Conservation (phyloP, 1,284 basidiomycete species). For the Thecaphora frezii region DNA sequence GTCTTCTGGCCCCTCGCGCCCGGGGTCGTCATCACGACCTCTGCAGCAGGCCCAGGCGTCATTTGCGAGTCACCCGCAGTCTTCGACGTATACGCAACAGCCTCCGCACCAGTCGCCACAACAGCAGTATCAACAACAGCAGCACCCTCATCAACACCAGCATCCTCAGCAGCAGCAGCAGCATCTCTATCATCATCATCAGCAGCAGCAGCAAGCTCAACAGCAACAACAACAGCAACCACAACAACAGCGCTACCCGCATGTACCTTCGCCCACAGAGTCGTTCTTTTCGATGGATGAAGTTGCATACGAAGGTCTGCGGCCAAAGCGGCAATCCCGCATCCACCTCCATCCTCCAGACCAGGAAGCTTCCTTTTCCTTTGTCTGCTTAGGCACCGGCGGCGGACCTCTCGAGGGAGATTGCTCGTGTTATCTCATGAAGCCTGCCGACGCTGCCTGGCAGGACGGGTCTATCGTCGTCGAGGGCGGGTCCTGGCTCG, state of each 20-base stretch:
- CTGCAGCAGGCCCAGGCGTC: no score
- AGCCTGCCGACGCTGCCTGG: slow-evolving; percentile 55
- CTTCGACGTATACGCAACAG: no score
- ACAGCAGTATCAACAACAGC: no score
- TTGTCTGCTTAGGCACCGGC: slow-evolving; percentile 60
- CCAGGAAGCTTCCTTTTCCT: slow-evolving; percentile 41
- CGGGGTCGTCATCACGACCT: slow-evolving; percentile 3
- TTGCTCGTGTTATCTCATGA: slow-evolving; percentile 60
- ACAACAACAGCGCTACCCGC: no score
- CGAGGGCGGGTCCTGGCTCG: slow-evolving; percentile 58
- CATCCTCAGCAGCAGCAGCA: neutral
- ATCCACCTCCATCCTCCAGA: slow-evolving; percentile 27
- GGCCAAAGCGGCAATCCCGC: slow-evolving; percentile 13
- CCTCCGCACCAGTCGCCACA: neutral
- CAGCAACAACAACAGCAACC: neutral
- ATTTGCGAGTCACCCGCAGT: no score
- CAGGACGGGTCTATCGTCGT: slow-evolving; percentile 55
- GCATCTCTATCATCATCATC: neutral
- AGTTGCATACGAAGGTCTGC: slow-evolving; percentile 1
- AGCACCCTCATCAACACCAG: neutral
- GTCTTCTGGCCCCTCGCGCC: no score
- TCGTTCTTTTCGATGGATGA: slow-evolving; percentile 33
- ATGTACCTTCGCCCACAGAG: slow-evolving; percentile 1
- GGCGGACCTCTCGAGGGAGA: slow-evolving; percentile 61
- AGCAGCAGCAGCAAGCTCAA: neutral